phyloP scores from a whole-genome alignment of 2,329 filamentous ascomycete species.

The Teratosphaeria zuluensis region DNA sequence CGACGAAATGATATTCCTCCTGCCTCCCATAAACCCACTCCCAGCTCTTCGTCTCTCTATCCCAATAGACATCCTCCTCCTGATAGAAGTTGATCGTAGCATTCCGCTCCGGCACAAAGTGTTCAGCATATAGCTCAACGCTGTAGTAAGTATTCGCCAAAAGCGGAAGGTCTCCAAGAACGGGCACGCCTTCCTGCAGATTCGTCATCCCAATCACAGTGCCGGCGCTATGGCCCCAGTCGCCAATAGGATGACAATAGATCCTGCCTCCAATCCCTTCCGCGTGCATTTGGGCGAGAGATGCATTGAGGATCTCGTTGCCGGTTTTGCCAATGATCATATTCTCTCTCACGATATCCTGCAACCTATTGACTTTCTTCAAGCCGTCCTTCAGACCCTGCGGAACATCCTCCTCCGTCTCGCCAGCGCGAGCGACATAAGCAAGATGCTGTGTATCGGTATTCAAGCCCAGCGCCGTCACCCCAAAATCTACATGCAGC shows the following conservation, averaged over 20 bases:
- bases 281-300: constrained; percentile 3
- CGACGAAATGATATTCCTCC: constrained; percentile 11
- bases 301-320: constrained; percentile 8
- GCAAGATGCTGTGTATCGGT: constrained; percentile 15
- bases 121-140: constrained; percentile 12
- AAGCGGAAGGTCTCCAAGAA: constrained; percentile 11
- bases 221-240: constrained; percentile 14
- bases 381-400: constrained; percentile 7
- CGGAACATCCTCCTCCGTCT: constrained; percentile 6
- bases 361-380: constrained; percentile 8
- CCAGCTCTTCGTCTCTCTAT: constrained; percentile 5
- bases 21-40: constrained; percentile 15
- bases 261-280: constrained; percentile 9
- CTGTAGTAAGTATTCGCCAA: constrained; percentile 12
- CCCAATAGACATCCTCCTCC: constrained; percentile 16
- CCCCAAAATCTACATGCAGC: constrained; percentile 13
- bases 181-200: constrained; percentile 10
- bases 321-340: constrained; percentile 9
- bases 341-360: constrained; percentile 11
- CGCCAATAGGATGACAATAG: constrained; percentile 14
- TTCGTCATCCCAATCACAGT: constrained; percentile 14
- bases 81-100: constrained; percentile 9
- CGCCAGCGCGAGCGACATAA: constrained; percentile 9
- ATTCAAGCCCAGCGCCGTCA: constrained; percentile 12
- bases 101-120: constrained; percentile 10